Conservation (phyloP, 805 yeast species). For the Monosporozyma solicola region DNA sequence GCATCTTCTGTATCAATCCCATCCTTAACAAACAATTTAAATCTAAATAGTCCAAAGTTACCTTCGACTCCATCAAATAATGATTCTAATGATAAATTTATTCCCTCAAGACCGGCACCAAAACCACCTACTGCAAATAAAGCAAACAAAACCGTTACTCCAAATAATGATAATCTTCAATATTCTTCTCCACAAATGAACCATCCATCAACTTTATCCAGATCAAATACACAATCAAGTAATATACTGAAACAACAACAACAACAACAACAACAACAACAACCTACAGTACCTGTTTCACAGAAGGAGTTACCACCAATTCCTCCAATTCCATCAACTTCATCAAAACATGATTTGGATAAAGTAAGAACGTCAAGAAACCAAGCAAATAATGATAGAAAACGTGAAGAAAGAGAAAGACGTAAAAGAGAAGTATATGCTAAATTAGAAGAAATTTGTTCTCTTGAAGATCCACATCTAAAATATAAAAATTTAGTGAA, state of each 20-base stretch:
- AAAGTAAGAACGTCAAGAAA: not conserved
- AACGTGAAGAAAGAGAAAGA: slow-evolving; percentile 27
- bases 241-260: slow-evolving; percentile 11
- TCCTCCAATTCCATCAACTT: slow-evolving; percentile 16
- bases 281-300: slow-evolving; percentile 11
- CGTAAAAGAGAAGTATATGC: slow-evolving; percentile 22
- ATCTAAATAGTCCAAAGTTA: slow-evolving; percentile 1
- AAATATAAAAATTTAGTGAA: slow-evolving; percentile 62
- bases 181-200: not conserved
- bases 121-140: slow-evolving; percentile 38
- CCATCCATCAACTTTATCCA: slow-evolving; percentile 4
- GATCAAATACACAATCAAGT: slow-evolving; percentile 16
- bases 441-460: slow-evolving; percentile 66
- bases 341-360: not conserved
- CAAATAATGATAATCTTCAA: not conserved
- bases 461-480: slow-evolving; percentile 74
- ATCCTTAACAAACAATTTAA: not conserved
- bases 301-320: slow-evolving; percentile 22
- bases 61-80: not conserved
- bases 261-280: slow-evolving; percentile 12
- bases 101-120: slow-evolving; percentile 64
- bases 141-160: slow-evolving; percentile 2
- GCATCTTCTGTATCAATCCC: slow-evolving; percentile 2
- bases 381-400: not conserved
- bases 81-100: slow-evolving; percentile 31